Conservation (phyloP, 148 eudicot genomes). For the Heliamphora exappendiculata region DNA sequence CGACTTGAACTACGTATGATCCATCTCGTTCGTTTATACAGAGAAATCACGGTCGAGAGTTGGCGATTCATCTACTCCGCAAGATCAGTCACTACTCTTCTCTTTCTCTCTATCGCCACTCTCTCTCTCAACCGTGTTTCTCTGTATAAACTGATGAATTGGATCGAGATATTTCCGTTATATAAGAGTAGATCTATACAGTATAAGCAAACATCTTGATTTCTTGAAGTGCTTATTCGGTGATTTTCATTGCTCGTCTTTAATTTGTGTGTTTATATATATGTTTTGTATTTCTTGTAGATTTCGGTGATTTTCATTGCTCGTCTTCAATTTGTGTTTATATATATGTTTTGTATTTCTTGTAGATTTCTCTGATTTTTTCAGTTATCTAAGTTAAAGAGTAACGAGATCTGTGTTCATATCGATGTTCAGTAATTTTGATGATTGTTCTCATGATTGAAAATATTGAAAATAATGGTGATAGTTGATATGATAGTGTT, state of each 20-base stretch:
- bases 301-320: too few species aligned
- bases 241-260: background rate
- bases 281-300: too few species aligned
- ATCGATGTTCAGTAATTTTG: too few species aligned
- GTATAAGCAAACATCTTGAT: background rate
- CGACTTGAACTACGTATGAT: background rate
- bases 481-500: too few species aligned
- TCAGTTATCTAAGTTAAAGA: too few species aligned
- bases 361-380: too few species aligned
- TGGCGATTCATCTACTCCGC: background rate
- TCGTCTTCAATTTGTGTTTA: too few species aligned
- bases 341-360: too few species aligned
- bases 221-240: background rate
- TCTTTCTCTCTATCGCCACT: background rate
- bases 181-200: background rate
- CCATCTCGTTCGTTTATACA: constrained; percentile 1
- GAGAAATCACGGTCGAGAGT: constrained; percentile 6
- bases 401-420: too few species aligned
- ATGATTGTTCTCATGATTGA: too few species aligned
- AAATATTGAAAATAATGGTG: too few species aligned
- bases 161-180: background rate
- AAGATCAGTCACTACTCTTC: background rate
- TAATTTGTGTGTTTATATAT: too few species aligned
- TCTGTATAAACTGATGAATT: background rate
- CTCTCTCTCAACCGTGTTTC: constrained; percentile 5